Conservation (phyloP, 2,329 filamentous ascomycete genomes). For the Colletotrichum gloeosporioides region DNA sequence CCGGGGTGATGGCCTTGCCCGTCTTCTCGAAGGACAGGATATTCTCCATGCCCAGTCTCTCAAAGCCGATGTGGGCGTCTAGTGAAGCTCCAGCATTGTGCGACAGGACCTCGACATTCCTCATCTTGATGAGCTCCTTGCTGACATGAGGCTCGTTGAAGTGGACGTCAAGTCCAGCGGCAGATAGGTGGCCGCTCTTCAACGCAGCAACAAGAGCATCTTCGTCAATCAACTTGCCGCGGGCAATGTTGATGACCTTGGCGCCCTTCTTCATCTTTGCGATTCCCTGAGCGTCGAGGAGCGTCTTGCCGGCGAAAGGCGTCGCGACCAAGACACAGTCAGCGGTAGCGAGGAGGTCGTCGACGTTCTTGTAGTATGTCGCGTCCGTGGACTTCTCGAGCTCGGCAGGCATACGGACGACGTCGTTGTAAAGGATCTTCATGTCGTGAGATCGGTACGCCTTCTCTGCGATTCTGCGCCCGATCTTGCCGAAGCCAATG, state of each 20-base stretch:
- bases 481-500: slow-evolving; percentile 66
- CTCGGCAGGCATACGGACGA: slow-evolving; percentile 38
- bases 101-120: slow-evolving; percentile 15
- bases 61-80: slow-evolving; percentile 16
- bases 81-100: slow-evolving; percentile 18
- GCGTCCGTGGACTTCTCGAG: slow-evolving; percentile 37
- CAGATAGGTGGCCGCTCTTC: slow-evolving; percentile 66
- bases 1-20: slow-evolving; percentile 10
- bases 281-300: slow-evolving; percentile 68
- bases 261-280: slow-evolving; percentile 74
- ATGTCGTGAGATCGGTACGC: slow-evolving; percentile 59
- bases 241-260: slow-evolving; percentile 74
- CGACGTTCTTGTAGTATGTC: slow-evolving; percentile 38
- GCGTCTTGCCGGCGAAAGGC: slow-evolving; percentile 69
- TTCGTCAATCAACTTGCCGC: slow-evolving; percentile 76
- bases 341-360: slow-evolving; percentile 36
- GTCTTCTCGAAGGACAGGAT: slow-evolving; percentile 4
- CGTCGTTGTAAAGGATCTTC: slow-evolving; percentile 64
- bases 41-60: slow-evolving; percentile 17
- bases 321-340: slow-evolving; percentile 71
- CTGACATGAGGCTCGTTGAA: slow-evolving; percentile 65
- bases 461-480: slow-evolving; percentile 50
- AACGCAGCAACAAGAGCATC: slow-evolving; percentile 71
- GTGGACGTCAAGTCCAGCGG: slow-evolving; percentile 72
- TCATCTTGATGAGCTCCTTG: slow-evolving; percentile 18